Percentiles rank a stretch among this genome's conserved stretches.
Conservation (phyloP, 2,329 filamentous ascomycete genomes). For the Didymella keratinophila region DNA sequence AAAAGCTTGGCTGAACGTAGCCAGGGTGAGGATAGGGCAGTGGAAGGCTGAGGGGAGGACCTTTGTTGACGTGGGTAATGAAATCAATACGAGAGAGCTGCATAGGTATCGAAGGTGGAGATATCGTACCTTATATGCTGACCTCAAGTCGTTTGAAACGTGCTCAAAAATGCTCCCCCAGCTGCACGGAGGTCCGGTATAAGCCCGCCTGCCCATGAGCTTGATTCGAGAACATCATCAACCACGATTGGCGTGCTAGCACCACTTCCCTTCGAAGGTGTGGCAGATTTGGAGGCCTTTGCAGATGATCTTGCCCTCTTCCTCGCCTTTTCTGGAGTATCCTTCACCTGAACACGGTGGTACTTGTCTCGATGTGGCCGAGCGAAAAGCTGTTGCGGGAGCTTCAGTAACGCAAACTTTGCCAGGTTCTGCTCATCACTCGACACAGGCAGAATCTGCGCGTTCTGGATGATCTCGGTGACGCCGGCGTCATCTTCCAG, state of each 20-base stretch:
- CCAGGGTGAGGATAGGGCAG: no score
- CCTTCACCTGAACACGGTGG: conserved; percentile 34
- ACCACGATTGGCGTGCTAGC: neutral
- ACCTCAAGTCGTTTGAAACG: neutral
- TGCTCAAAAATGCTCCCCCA: conserved; percentile 14
- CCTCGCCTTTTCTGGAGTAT: conserved; percentile 25
- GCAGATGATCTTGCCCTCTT: conserved; percentile 29
- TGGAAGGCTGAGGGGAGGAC: no score
- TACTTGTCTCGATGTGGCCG: conserved; percentile 41
- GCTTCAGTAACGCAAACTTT: conserved; percentile 54
- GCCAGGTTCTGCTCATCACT: conserved; percentile 40
- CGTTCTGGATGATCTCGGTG: conserved; percentile 65
- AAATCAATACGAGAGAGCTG: no score
- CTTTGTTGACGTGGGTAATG: no score
- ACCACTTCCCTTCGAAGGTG: conserved; percentile 1
- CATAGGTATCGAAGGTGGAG: neutral
- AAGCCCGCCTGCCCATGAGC: neutral
- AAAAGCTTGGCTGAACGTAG: no score
- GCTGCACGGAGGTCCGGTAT: neutral
- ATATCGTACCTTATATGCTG: neutral
- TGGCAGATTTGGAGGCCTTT: conserved; percentile 15
- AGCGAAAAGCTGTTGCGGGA: conserved; percentile 57
- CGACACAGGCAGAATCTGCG: conserved; percentile 57
- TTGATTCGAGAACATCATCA: neutral
- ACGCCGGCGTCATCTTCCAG: conserved; percentile 67